Evolutionary conservation across 1,139 yeast species (phyloP).

Genomic region (Sugiyamaella paludigena): DNA sequence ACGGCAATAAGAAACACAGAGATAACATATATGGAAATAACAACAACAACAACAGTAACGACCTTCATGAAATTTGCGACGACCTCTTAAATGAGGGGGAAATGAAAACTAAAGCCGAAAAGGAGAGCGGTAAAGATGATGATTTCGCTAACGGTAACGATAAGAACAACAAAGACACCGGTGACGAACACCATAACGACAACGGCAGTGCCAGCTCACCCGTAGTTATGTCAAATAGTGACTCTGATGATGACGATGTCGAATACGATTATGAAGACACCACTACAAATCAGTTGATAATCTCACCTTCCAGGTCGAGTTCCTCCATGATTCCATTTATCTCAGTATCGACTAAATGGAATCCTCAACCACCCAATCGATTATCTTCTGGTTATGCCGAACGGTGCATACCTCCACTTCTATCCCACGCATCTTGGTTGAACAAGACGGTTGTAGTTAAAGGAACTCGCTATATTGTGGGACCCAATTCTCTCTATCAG

Average conservation of each 20-base stretch:
- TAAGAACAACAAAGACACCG: background rate
- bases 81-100: too few relatives aligned
- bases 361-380: constrained; percentile 29
- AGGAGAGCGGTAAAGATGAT: too few relatives aligned
- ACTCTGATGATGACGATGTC: constrained; percentile 11
- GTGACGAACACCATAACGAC: too few relatives aligned
- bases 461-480: constrained; percentile 29
- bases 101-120: too few relatives aligned
- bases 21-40: too few relatives aligned
- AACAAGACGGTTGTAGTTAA: constrained; percentile 30
- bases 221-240: constrained; percentile 1
- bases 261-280: constrained; percentile 21
- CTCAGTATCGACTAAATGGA: constrained; percentile 26
- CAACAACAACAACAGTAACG: too few relatives aligned
- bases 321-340: constrained; percentile 8
- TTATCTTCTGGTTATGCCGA: constrained; percentile 33
- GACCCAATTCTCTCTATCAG: constrained; percentile 15
- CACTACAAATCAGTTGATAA: constrained; percentile 7
- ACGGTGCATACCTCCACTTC: constrained; percentile 33
- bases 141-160: background rate
- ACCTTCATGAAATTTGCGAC: too few relatives aligned
- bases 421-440: constrained; percentile 36
- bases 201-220: background rate
- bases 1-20: too few relatives aligned
- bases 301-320: constrained; percentile 1